A percentile compares a stretch with the other conserved stretches of the same genome.
These are phyloP conservation scores for Amanita subjunquillea DNA, from an alignment of 768 basidiomycete species.

Conservation along the genomic window DNA sequence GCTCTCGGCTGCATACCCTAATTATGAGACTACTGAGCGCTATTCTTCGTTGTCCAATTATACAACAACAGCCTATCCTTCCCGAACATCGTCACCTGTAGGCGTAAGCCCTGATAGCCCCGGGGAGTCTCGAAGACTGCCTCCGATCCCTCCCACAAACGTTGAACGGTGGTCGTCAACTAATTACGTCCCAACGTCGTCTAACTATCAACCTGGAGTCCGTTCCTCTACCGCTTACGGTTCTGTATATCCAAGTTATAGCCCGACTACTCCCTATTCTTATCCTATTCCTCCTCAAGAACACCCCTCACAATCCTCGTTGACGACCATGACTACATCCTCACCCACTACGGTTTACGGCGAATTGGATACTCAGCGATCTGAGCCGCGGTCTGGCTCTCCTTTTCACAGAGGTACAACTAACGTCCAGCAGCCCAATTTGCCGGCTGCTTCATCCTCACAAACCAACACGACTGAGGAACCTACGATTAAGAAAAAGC, in stretches of 20 bases:
- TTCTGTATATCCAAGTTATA: slow-evolving; percentile 38
- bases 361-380: slow-evolving; percentile 17
- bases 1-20: slow-evolving; percentile 33
- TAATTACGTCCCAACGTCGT: slow-evolving; percentile 16
- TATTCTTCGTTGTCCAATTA: slow-evolving; percentile 38
- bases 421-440: slow-evolving; percentile 35
- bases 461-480: slow-evolving; percentile 40
- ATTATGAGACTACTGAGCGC: slow-evolving; percentile 52
- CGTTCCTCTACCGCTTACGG: slow-evolving; percentile 56
- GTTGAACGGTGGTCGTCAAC: slow-evolving; percentile 39
- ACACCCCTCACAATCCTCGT: slow-evolving; percentile 9
- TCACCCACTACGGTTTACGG: slow-evolving; percentile 21
- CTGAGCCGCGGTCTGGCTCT: slow-evolving; percentile 31
- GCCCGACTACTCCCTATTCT: slow-evolving; percentile 26
- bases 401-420: slow-evolving; percentile 33
- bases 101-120: slow-evolving; percentile 35
- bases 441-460: slow-evolving; percentile 40
- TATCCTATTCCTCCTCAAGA: slow-evolving; percentile 29
- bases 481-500: slow-evolving; percentile 78
- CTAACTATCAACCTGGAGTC: slow-evolving; percentile 22
- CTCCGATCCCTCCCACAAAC: slow-evolving; percentile 42
- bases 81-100: slow-evolving; percentile 38
- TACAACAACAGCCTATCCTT: slow-evolving; percentile 27
- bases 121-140: slow-evolving; percentile 47
- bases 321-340: slow-evolving; percentile 19